Evolutionary conservation across 2,329 filamentous ascomycete species (phyloP).

Genomic region (Ceratocystis cubensis): DNA sequence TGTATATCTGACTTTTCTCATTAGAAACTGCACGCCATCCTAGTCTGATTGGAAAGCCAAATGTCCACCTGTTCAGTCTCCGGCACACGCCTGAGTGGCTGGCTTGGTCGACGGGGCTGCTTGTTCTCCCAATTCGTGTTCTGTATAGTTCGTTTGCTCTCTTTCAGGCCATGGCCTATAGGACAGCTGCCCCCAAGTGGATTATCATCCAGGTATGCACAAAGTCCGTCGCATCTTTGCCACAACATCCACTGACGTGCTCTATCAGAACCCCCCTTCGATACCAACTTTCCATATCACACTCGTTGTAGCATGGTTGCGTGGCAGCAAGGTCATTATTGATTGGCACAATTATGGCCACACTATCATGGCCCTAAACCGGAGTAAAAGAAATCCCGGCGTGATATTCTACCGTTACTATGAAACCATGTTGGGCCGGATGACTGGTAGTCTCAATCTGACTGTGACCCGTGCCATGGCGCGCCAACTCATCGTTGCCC

Average conservation of each 20-base stretch:
- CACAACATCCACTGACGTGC: neutral
- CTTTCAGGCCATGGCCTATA: constrained; percentile 59
- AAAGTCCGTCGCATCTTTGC: neutral
- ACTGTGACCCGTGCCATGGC: constrained; percentile 87
- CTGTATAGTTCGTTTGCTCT: constrained; percentile 44
- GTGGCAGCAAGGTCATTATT: constrained; percentile 71
- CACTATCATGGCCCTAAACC: constrained; percentile 64
- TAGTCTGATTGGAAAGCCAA: constrained; percentile 54
- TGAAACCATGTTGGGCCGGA: constrained; percentile 57
- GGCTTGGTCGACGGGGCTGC: constrained; percentile 34
- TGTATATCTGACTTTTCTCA: neutral
- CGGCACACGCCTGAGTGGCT: constrained; percentile 53
- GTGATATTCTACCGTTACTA: constrained; percentile 66
- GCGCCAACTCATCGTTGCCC: constrained; percentile 48
- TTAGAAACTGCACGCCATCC: constrained; percentile 70
- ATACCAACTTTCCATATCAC: constrained; percentile 80
- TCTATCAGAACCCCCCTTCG: constrained; percentile 70
- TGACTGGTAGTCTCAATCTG: constrained; percentile 59
- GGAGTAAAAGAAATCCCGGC: constrained; percentile 52
- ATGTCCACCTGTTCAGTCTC: constrained; percentile 60
- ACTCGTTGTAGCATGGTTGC: constrained; percentile 56
- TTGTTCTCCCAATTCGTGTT: constrained; percentile 20
- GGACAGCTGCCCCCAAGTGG: constrained; percentile 63
- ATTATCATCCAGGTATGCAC: constrained; percentile 61
- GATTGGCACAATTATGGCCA: constrained; percentile 99